A percentile compares a stretch with the other conserved stretches of the same genome.
Conservation (phyloP, 2,329 filamentous ascomycete genomes). For the Botrytis aclada region DNA sequence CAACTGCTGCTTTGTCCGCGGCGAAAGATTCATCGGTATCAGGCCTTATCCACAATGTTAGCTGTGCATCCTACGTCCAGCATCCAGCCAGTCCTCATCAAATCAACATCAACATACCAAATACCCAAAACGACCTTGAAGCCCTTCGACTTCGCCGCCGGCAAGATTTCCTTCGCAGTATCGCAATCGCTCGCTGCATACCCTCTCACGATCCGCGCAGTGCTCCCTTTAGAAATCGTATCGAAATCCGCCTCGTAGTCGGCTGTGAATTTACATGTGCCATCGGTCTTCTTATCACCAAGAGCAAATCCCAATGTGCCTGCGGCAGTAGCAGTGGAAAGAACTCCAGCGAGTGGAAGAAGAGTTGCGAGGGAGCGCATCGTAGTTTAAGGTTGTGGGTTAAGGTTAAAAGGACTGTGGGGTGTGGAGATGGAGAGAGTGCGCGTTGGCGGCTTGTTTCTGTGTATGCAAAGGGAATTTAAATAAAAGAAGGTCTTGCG, state of each 20-base stretch:
- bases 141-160: conserved; percentile 60
- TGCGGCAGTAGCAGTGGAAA: conserved; percentile 42
- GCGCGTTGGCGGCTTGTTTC: not conserved
- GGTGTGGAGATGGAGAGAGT: conserved; percentile 6
- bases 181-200: conserved; percentile 68
- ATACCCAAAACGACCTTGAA: conserved; percentile 69
- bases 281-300: conserved; percentile 60
- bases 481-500: not conserved
- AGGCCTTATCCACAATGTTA: conserved; percentile 44
- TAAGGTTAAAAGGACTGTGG: conserved; percentile 15
- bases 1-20: conserved; percentile 57
- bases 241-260: conserved; percentile 67
- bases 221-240: conserved; percentile 46
- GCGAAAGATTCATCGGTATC: conserved; percentile 61
- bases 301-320: conserved; percentile 64
- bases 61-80: not conserved
- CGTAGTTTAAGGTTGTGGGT: conserved; percentile 10
- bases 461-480: not conserved
- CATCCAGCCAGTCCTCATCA: not conserved
- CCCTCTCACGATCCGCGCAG: conserved; percentile 57
- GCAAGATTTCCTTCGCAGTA: conserved; percentile 58
- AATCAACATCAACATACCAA: conserved; percentile 50
- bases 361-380: conserved; percentile 23
- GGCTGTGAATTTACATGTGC: conserved; percentile 56
- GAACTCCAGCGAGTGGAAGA: conserved; percentile 44